phyloP scores from a whole-genome alignment of 495 filamentous ascomycete genomes.

The Pseudomonodictys pantanalensis region DNA sequence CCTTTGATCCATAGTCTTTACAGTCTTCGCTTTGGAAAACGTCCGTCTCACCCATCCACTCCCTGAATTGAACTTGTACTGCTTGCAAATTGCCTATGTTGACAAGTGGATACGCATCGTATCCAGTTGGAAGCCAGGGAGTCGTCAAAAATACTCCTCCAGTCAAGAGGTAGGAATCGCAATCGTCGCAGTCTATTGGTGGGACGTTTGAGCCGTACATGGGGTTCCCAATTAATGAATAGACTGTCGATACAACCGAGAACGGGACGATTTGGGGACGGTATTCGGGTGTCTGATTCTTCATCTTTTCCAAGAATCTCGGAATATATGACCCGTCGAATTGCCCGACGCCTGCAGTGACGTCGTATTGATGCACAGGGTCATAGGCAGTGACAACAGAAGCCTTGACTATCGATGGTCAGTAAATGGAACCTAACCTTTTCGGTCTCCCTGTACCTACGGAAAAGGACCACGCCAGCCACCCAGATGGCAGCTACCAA shows the following conservation, averaged over 20 bases:
- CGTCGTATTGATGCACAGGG: background rate
- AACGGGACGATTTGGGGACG: background rate
- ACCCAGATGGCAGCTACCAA: background rate
- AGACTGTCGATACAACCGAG: background rate
- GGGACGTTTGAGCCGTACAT: background rate
- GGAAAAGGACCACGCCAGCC: background rate
- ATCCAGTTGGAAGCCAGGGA: constrained; percentile 7
- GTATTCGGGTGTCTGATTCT: background rate
- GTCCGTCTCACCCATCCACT: background rate
- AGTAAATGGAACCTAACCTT: background rate
- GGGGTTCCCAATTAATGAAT: background rate
- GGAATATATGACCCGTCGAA: constrained; percentile 9
- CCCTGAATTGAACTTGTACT: constrained; percentile 2
- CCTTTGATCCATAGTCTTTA: background rate
- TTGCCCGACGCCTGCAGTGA: constrained; percentile 11
- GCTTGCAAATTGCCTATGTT: constrained; percentile 1
- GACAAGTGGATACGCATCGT: constrained; percentile 3
- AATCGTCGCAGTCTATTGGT: constrained; percentile 1
- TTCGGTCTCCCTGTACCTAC: background rate
- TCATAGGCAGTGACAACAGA: constrained; percentile 4
- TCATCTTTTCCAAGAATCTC: background rate
- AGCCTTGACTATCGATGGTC: background rate
- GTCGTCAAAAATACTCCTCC: constrained; percentile 7
- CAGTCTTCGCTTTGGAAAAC: constrained; percentile 7
- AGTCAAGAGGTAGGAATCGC: constrained; percentile 10